Evolutionary conservation across 495 filamentous ascomycete genomes (phyloP), one percentile per base, ranked within the genome.

Genomic region (Xylaria venustula): DNA sequence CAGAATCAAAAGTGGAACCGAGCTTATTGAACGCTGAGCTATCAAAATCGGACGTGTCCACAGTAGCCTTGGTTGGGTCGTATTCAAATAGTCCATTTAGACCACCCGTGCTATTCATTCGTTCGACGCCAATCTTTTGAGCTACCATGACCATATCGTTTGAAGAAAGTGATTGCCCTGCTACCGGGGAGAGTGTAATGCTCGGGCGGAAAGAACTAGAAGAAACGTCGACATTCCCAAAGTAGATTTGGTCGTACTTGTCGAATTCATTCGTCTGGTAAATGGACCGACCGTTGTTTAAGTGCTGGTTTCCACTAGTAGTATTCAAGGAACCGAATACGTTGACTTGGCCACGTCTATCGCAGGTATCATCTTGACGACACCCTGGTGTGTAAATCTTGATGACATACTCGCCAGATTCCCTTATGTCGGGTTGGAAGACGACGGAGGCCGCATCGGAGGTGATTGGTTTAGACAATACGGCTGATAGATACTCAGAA

Each of bases 61-160:
- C 77, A 3, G 75, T 77, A 11, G 80, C 78, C 47, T 83, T 71
- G 25, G 77, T 82, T 0, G 92, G 91, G 58, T 93, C 81, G 70
- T 88, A 97, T 61, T 99, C 94, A 72, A 91, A 99, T 2, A 99
- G 74, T 12, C 92, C 92, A 69, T 97, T 97, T 56, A 99, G 72
- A 23, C 87, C 88, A 64, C 85, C 86, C 37, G 84, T 86, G 28
- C 87, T 86, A 32, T 82, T 82, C 28, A 89, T 79, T 25, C 92
- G 75, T 26, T 85, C 83, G 72, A 98, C 96, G 19, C 86, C 83
- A 19, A 98, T 86, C 45, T 87, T 83, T 61, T 94, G 92, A 7
- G 94, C 94, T 6, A 98, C 93, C 62, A 97, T 76, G 12, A 87
- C 87, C 68, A 92, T 80, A 50, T 87, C 82, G 9, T 66, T 53